Evolutionary conservation across 2,329 filamentous ascomycete species (phyloP).

Genomic region (Microdochium paspali): DNA sequence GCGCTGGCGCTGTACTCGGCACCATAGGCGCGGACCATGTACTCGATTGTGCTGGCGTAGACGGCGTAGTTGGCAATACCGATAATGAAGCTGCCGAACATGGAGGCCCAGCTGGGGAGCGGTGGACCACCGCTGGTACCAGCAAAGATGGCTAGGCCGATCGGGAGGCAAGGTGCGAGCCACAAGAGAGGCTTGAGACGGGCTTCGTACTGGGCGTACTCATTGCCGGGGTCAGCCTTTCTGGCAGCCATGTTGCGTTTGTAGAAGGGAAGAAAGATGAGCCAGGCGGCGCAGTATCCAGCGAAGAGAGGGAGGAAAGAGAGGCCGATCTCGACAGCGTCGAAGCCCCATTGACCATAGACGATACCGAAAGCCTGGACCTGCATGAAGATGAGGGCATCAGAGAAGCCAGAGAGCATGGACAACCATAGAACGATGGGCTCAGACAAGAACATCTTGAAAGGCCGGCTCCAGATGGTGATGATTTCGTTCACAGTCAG

Average conservation of each 20-base stretch:
- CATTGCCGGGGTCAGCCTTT: slow-evolving; percentile 37
- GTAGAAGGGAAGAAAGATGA: slow-evolving; percentile 49
- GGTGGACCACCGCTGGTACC: slow-evolving; percentile 56
- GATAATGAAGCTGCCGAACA: slow-evolving; percentile 55
- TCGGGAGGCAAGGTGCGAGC: slow-evolving; percentile 48
- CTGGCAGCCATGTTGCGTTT: slow-evolving; percentile 41
- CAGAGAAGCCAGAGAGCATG: slow-evolving; percentile 62
- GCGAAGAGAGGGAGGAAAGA: slow-evolving; percentile 57
- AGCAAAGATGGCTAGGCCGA: slow-evolving; percentile 63
- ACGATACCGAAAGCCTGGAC: slow-evolving; percentile 63
- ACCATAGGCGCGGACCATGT: slow-evolving; percentile 68
- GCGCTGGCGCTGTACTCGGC: slow-evolving; percentile 60
- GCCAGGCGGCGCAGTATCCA: slow-evolving; percentile 55
- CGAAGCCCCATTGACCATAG: slow-evolving; percentile 58
- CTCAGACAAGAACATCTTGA: slow-evolving; percentile 65
- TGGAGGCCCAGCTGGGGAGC: slow-evolving; percentile 58
- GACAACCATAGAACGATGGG: slow-evolving; percentile 65
- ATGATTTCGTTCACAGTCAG: slow-evolving; percentile 50
- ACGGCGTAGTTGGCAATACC: slow-evolving; percentile 67
- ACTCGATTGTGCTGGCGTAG: slow-evolving; percentile 71
- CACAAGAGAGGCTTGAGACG: slow-evolving; percentile 58
- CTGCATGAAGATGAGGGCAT: slow-evolving; percentile 71
- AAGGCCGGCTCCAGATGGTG: slow-evolving; percentile 52
- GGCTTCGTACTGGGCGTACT: slow-evolving; percentile 57
- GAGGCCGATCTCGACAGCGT: slow-evolving; percentile 44